Conservation (phyloP, 495 filamentous ascomycete species). For the Daldinia caldariorum region DNA sequence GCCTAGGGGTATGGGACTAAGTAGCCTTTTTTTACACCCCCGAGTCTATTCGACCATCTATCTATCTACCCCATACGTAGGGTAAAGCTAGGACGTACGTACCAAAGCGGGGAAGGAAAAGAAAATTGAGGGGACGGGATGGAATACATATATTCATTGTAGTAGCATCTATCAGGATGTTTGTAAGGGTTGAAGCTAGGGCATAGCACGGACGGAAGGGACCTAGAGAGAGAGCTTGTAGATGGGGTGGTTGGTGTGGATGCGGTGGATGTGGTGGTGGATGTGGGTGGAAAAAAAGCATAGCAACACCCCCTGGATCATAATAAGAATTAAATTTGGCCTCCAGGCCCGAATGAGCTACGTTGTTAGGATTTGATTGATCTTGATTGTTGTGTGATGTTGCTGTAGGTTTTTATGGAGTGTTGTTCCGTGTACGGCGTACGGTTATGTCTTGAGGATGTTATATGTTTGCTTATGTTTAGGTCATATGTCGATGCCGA, state of each 20-base stretch:
- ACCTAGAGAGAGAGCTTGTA: neutral
- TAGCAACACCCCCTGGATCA: conserved; percentile 4
- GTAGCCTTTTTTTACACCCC: conserved; percentile 3
- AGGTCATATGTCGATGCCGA: no score
- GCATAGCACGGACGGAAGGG: neutral
- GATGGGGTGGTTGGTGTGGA: neutral
- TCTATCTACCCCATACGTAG: neutral
- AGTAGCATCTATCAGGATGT: conserved; percentile 19
- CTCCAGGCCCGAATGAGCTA: neutral
- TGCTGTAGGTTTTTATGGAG: conserved; percentile 4
- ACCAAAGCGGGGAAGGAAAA: conserved; percentile 7
- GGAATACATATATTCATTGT: conserved; percentile 26
- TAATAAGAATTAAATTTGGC: conserved; percentile 11
- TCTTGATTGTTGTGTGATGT: neutral
- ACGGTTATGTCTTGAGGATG: neutral
- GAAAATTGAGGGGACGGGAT: neutral
- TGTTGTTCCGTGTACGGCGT: neutral
- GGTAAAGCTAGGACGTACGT: neutral
- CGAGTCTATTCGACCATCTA: neutral
- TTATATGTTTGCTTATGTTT: no score
- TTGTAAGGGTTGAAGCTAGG: neutral
- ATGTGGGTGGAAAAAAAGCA: neutral
- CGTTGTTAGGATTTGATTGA: neutral
- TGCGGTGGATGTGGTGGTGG: neutral
- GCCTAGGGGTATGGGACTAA: neutral